These are phyloP conservation scores for Coemansia sp. DNA, from an alignment of 371 early-diverging fungal genomes.

Conservation along the genomic window DNA sequence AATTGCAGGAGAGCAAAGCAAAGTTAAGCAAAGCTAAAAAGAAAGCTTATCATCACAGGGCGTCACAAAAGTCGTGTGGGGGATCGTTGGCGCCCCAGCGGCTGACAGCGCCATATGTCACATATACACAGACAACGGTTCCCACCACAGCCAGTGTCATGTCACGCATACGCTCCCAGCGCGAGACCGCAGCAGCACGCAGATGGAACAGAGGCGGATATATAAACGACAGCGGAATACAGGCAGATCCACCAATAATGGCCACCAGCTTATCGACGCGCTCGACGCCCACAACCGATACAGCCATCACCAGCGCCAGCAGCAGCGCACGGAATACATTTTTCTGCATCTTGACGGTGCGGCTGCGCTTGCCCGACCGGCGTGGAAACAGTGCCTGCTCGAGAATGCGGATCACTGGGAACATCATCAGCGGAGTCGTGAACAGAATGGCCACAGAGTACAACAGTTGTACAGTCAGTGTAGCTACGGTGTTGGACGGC, in stretches of 20 bases:
- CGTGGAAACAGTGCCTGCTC: constrained; percentile 64
- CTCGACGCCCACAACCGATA: constrained; percentile 72
- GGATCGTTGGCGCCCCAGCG: constrained; percentile 51
- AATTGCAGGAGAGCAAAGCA: background rate
- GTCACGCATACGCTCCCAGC: constrained; percentile 56
- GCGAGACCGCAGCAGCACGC: constrained; percentile 53
- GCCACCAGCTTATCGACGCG: constrained; percentile 83
- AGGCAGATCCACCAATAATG: constrained; percentile 84
- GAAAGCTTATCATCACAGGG: background rate
- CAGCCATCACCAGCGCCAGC: constrained; percentile 59
- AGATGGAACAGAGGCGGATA: constrained; percentile 76
- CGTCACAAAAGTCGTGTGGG: constrained; percentile 35
- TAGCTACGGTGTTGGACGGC: constrained; percentile 58
- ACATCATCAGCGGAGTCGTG: constrained; percentile 76
- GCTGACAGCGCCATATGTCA: constrained; percentile 55
- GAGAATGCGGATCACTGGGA: constrained; percentile 80
- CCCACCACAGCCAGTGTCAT: constrained; percentile 64
- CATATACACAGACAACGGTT: constrained; percentile 55
- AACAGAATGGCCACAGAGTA: constrained; percentile 84
- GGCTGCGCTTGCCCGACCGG: constrained; percentile 47
- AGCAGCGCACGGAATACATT: constrained; percentile 68
- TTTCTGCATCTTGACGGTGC: constrained; percentile 76
- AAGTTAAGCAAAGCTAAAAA: no score
- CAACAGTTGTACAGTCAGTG: constrained; percentile 67
- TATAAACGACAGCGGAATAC: constrained; percentile 63